Evolutionary conservation across 345 rosid genomes (phyloP), one percentile per base, ranked within the genome.

Genomic region (Acer saccharum): DNA sequence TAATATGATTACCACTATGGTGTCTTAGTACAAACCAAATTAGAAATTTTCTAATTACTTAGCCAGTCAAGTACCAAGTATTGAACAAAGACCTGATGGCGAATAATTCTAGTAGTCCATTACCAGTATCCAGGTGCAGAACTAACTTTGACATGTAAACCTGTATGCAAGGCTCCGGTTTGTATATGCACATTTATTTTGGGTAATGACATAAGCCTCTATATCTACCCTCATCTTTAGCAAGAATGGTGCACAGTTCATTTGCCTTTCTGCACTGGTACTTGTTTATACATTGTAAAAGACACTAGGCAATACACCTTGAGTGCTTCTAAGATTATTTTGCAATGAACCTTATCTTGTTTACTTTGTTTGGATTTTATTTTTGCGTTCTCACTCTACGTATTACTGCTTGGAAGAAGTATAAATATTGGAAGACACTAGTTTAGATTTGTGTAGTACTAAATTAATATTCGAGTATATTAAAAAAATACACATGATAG

Each of bases 1-100:
- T 39, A 10, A 17, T 16, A 54, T 9, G 70, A 18, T 18, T 54
- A 68, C 52, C 54, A 1, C 0, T 65, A 43, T 14, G 21, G 71
- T 17, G 25, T 68, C 71, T 43, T 18, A 66, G 71, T 43, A 68
- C 13, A 68, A 68, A 68, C 54, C 54, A 41, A 35, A 65, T 41
- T 32, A 16, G 4, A 39, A 29, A 65, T 4, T 29, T 65, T 14
- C n/a, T 32, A 65, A 35, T 65, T 32, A 65, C 43, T 29, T 54
- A 16, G n/a, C 58, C 20, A 54, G 13, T 65, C 20, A 65, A 14
- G 18, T 16, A 65, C 48, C 17, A 9, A 14, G 3, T 35, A 16
- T 32, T 65, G 21, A 65, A 16, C 20, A 64, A 64, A 2, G 46
- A 32, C 10, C 46, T 14, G 69, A 65, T 32, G 44, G 10, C 21